Base-by-base conservation (phyloP, 2,329 filamentous ascomycete genomes). In the Aureobasidium namibiae region DNA sequence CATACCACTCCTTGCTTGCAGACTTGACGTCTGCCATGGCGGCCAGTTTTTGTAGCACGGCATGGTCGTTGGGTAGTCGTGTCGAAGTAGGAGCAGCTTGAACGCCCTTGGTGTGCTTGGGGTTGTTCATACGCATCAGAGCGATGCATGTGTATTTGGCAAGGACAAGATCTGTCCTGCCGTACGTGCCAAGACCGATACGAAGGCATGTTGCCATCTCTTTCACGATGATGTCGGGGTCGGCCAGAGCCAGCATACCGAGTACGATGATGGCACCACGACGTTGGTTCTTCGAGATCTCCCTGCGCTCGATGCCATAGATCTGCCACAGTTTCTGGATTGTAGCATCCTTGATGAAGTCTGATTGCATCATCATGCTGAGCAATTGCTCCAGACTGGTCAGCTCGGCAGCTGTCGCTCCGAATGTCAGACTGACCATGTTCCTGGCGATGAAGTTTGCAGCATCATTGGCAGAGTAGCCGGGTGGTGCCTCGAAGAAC, bases 361-460 rank as follows among this genome's bases (percentile, higher is more conserved):
- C 90, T 38, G 87, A 86, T 74, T 92, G 95, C 90, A 96, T 96
- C 94, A 99, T 99, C 0, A 91, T 97, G 63, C 89, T 90, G 7
- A 99, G 80, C 3, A 99, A 80, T 73, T 99, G 94, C 73, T 99
- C 94, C 9, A 99, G 80, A 48, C 91, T 97, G 0, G 94, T 99
- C 58, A 99, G 78, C 71, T 99, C 94, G 1, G 95, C 94, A 0
- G 92, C 90, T 0, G 92, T 95, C 1, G 92, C 92, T 29, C 92
- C 92, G 72, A 96, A 97, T 0, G 94, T 99, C 68, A 99, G 76
- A 79, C 92, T 96, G 73, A 97, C 97, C 92, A 99, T 99, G 74
- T 97, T 99, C 63, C 92, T 85, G 26, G 92, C 92, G 68, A 99
- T 88, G 70, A 95, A 99, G 72, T 95, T 96, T 49, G 94, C 92